Conservation (phyloP, 2,329 filamentous ascomycete genomes). For the Calonectria pseudoturangicola region DNA sequence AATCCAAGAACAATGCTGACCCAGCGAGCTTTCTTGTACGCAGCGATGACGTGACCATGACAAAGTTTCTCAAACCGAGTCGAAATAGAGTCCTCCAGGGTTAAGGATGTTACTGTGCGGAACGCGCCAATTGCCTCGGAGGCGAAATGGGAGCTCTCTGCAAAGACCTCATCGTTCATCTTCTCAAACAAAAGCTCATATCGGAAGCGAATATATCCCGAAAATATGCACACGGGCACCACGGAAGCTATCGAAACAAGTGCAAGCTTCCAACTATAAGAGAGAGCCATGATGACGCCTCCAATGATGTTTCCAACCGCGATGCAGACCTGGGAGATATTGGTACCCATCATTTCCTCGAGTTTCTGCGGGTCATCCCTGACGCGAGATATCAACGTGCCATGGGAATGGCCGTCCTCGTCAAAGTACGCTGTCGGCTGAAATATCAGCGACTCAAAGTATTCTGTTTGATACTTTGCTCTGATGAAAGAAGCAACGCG, state of each 20-base stretch:
- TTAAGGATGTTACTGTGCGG: constrained; percentile 82
- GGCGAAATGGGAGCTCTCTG: constrained; percentile 83
- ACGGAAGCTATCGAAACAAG: constrained; percentile 78
- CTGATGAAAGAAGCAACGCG: constrained; percentile 63
- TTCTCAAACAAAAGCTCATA: constrained; percentile 80
- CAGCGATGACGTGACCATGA: constrained; percentile 73
- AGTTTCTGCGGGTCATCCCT: constrained; percentile 75
- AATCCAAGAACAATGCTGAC: constrained; percentile 80
- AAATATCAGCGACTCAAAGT: constrained; percentile 75
- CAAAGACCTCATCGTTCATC: constrained; percentile 81
- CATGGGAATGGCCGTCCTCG: constrained; percentile 74
- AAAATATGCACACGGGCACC: constrained; percentile 70
- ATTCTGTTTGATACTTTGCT: constrained; percentile 74
- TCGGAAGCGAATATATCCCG: constrained; percentile 70
- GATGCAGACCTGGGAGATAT: constrained; percentile 78
- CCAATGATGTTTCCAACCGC: constrained; percentile 80
- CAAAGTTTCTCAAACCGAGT: constrained; percentile 77
- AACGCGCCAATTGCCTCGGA: constrained; percentile 84
- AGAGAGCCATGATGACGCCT: constrained; percentile 79
- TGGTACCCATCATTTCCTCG: constrained; percentile 77
- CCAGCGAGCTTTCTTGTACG: constrained; percentile 77
- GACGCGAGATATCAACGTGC: constrained; percentile 74
- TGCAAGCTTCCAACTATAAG: constrained; percentile 85
- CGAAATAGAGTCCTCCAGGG: constrained; percentile 80
- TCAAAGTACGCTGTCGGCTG: constrained; percentile 78